Evolutionary conservation across 805 yeast species (phyloP).

Genomic region (Suhomyces sp.): DNA sequence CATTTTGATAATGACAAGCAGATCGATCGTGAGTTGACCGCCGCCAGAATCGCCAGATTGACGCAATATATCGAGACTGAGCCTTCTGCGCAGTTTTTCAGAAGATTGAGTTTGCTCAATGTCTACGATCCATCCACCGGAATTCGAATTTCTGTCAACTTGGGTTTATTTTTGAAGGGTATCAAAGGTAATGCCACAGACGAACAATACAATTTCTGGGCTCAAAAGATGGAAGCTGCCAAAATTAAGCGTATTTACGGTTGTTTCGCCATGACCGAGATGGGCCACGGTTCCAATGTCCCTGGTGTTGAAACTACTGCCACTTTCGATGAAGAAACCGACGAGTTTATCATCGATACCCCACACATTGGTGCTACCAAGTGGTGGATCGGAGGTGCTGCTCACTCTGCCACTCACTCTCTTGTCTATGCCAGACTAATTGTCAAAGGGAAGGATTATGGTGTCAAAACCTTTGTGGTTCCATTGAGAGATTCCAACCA

Average conservation of each 20-base stretch:
- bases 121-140: conserved; percentile 75
- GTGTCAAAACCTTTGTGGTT: conserved; percentile 89
- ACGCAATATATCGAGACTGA: conserved; percentile 57
- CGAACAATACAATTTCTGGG: conserved; percentile 83
- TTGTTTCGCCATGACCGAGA: conserved; percentile 64
- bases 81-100: conserved; percentile 47
- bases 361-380: conserved; percentile 92
- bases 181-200: conserved; percentile 85
- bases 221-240: conserved; percentile 62
- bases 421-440: conserved; percentile 82
- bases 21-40: conserved; percentile 59
- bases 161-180: conserved; percentile 79
- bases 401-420: conserved; percentile 87
- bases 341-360: conserved; percentile 74
- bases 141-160: conserved; percentile 84
- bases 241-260: conserved; percentile 57
- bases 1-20: conserved; percentile 58
- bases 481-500: conserved; percentile 79
- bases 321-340: conserved; percentile 60
- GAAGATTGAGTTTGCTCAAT: conserved; percentile 56
- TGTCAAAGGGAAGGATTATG: conserved; percentile 81
- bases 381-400: conserved; percentile 99
- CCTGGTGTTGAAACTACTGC: conserved; percentile 64
- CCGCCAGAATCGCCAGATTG: conserved; percentile 58
- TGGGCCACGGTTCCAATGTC: conserved; percentile 69